phyloP scores from a whole-genome alignment of 768 basidiomycete genomes.

The Termitomyces sp. region DNA sequence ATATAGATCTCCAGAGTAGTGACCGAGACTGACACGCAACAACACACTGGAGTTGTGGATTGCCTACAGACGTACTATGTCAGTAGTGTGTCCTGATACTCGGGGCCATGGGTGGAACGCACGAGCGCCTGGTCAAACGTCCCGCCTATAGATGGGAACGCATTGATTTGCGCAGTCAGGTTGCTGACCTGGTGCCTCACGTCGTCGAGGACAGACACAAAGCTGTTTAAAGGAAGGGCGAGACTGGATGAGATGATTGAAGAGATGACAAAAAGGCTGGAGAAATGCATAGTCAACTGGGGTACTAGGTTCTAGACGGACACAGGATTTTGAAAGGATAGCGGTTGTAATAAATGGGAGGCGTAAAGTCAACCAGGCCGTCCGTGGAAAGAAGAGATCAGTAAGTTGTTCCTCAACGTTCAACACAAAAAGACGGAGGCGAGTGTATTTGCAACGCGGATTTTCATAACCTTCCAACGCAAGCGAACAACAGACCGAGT shows the following conservation, averaged over 20 bases:
- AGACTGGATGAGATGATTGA: neutral
- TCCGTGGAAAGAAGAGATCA: neutral
- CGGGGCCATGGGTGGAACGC: neutral
- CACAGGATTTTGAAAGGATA: neutral
- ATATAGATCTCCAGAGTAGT: neutral
- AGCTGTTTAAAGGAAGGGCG: neutral
- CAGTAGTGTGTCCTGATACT: neutral
- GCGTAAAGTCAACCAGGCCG: neutral
- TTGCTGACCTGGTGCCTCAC: neutral
- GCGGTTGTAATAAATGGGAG: neutral
- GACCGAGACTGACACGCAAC: neutral
- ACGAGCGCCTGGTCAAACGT: neutral
- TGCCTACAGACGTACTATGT: neutral
- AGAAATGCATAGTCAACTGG: neutral
- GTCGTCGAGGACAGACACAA: neutral
- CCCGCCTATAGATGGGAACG: neutral
- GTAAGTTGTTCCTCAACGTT: neutral
- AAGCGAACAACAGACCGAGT: too few relatives aligned
- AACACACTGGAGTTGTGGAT: neutral
- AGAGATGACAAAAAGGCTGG: neutral
- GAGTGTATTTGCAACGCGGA: too few relatives aligned
- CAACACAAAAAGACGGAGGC: neutral
- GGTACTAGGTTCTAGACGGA: neutral
- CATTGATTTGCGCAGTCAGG: neutral
- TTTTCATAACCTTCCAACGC: too few relatives aligned